Conservation (phyloP, 2,329 filamentous ascomycete species). For the Nemania sp. region DNA sequence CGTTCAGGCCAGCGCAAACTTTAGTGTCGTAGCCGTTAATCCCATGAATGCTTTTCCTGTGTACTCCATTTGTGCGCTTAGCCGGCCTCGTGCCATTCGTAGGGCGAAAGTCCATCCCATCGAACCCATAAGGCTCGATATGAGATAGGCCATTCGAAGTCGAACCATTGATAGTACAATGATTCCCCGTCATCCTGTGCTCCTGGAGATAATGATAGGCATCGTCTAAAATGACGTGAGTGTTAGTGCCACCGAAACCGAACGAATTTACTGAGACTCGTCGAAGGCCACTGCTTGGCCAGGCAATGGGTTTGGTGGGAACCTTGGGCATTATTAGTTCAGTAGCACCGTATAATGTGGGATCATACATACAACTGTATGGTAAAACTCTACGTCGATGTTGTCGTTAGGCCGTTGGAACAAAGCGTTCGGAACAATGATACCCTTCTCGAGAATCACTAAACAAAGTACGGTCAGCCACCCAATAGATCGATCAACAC, state of each 20-base stretch:
- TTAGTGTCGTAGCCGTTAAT: neutral
- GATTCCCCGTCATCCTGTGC: slow-evolving; percentile 23
- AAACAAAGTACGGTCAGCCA: neutral
- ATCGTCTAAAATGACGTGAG: slow-evolving; percentile 34
- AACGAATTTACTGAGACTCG: slow-evolving; percentile 38
- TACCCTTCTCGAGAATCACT: slow-evolving; percentile 38
- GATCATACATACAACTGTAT: slow-evolving; percentile 29
- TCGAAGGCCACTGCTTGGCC: slow-evolving; percentile 42
- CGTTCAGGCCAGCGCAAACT: slow-evolving; percentile 29
- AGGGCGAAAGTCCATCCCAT: neutral
- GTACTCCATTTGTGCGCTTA: neutral
- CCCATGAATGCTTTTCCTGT: neutral
- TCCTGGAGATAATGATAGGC: slow-evolving; percentile 31
- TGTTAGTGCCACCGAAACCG: slow-evolving; percentile 36
- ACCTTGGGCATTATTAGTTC: slow-evolving; percentile 28
- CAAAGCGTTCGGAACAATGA: slow-evolving; percentile 37
- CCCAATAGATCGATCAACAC: no score
- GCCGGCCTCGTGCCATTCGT: neutral
- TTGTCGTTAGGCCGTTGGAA: slow-evolving; percentile 35
- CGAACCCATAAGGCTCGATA: neutral
- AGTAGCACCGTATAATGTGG: neutral
- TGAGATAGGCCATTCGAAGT: neutral
- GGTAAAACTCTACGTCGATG: slow-evolving; percentile 32
- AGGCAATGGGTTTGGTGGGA: slow-evolving; percentile 28
- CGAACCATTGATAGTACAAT: slow-evolving; percentile 18